Evolutionary conservation across 805 yeast genomes (phyloP), one percentile per base, ranked within the genome.

Genomic region (Candida golubevii): DNA sequence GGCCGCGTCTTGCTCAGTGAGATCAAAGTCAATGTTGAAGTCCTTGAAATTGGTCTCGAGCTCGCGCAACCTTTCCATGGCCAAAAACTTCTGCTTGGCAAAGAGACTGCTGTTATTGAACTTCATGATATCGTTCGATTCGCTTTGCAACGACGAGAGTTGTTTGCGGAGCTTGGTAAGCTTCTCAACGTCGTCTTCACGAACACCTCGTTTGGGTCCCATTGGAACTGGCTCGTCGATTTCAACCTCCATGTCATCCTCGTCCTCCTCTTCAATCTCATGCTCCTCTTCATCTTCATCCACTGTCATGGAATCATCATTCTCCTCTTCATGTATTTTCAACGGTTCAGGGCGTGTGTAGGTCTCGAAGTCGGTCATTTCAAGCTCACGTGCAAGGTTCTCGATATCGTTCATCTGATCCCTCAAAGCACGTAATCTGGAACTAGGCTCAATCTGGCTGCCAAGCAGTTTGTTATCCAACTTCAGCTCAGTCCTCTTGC

Each of bases 351-450:
- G 48, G 15, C 33, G 49, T 6, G 42, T 56, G 47, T 69, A 70
- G 10, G 60, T 64, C 40, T 78, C 83, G 56, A 88, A 89, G 52
- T 88, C 93, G 15, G 86, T 84, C 78, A 80, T 83, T 60, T 91
- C 97, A 46, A 91, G 72, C 56, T 85, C 86, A 48, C 95, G 70
- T 0, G 97, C 97, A 68, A 87, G 86, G 38, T 78, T 77, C 59
- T 87, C 96, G 42, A 90, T 73, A 50, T 79, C 83, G 47, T 86
- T 95, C 96, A 88, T 88, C 59, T 83, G 78, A 55, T 83, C 87
- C 44, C 96, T 73, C 54, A 90, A 71, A 36, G 79, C 82, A 48
- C 93, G 74, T 41, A 89, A 66, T 51, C 91, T 71, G 3, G 85
- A 77, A 55, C 85, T 84, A 4, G 96, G 95, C 59, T 87, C 95